Conservation (phyloP, 148 eudicot genomes). For the Cornus kousa region DNA sequence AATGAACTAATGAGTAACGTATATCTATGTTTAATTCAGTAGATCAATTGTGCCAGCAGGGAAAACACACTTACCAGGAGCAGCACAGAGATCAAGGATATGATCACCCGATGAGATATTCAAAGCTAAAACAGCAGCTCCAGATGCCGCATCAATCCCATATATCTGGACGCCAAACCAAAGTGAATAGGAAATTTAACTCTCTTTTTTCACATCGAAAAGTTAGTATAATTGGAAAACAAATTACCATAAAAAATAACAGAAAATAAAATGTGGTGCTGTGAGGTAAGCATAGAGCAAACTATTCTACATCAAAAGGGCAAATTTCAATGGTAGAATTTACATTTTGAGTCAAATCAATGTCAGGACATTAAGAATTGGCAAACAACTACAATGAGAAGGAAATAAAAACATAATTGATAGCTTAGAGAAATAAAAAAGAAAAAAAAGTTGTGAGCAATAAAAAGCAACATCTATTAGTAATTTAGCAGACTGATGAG, state of each 20-base stretch:
- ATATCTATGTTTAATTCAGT: neutral
- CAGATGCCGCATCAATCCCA: constrained; percentile 98
- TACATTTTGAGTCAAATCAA: neutral
- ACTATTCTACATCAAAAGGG: neutral
- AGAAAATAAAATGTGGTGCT: neutral
- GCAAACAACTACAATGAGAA: neutral
- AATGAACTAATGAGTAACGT: neutral
- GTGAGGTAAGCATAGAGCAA: neutral
- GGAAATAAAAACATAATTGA: neutral
- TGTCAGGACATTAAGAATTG: neutral
- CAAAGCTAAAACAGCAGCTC: constrained; percentile 90
- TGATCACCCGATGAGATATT: constrained; percentile 66
- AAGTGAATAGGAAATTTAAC: neutral
- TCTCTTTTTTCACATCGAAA: constrained; percentile 3
- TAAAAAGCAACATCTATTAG: neutral
- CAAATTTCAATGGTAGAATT: neutral
- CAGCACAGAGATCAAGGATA: constrained; percentile 94
- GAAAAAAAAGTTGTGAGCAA: neutral
- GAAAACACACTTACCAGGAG: constrained; percentile 61
- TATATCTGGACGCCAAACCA: constrained; percentile 50
- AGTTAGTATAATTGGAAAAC: neutral
- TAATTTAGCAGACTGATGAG: neutral
- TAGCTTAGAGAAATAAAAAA: neutral
- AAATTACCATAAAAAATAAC: neutral
- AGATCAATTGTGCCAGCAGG: neutral